Evolutionary conservation across 108 stramenopile genomes (phyloP), one percentile per base, ranked within the genome.

Genomic region (Skeletonema potamos): DNA sequence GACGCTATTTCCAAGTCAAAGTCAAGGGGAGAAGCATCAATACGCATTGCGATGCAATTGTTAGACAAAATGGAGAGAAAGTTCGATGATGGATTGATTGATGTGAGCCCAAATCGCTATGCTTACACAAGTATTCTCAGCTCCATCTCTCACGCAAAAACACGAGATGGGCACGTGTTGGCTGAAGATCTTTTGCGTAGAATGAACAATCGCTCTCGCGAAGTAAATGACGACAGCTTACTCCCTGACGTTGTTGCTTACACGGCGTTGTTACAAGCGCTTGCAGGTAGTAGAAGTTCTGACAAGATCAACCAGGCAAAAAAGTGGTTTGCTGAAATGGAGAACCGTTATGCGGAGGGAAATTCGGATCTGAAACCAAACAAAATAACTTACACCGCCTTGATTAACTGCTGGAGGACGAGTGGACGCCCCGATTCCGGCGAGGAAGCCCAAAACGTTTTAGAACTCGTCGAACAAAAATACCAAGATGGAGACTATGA

Each of bases 241-340:
- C 72, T 34, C 27, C 79, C 79, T 13, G 79, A 80, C 39, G 48
- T n/a, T 33, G 57, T 64, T 33, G 54, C 79, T 0, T 80, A 68
- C 58, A 73, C 79, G 15, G 26, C 71, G 6, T 51, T 80, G 30
- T 26, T 80, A 30, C 72, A 80, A 62, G 55, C 62, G n/a, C 72
- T 80, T n/a, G 22, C 79, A n/a, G 58, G 56, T 18, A 70, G 63
- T 48, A 58, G 27, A 29, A 15, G 57, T 17, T 11, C 37, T 1
- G 46, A 61, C 34, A 32, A 66, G 9, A 60, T 64, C 11, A 46
- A 68, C 26, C 67, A 37, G 0, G 79, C 79, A 20, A 37, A 73
- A 29, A 57, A 69, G 48, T 80, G 79, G 79, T 73, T 80, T 37
- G 56, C 63, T n/a, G 63, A 70, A 41, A 80, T 80, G 79, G 68